Percentiles rank a stretch among this genome's conserved stretches.
Conservation (phyloP, 352 stramenopile species). For the Blastocystis sp. region DNA sequence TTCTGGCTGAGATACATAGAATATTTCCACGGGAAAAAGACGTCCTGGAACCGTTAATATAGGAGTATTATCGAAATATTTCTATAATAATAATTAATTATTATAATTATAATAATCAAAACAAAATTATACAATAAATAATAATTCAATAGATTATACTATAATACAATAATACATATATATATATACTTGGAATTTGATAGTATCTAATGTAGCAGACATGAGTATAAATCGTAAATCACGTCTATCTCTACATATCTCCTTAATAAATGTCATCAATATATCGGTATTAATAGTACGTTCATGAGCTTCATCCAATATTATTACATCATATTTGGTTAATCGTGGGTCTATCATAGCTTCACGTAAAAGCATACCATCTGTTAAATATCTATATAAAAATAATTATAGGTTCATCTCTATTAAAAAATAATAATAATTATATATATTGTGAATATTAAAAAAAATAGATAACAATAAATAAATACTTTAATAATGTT, state of each 20-base stretch:
- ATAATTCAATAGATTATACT: conserved; percentile 41
- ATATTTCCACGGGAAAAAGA: conserved; percentile 89
- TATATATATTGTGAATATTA: no score
- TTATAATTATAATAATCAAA: no score
- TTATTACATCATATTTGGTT: conserved; percentile 76
- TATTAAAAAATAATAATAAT: no score
- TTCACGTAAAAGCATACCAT: conserved; percentile 90
- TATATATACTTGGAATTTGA: conserved; percentile 83
- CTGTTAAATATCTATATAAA: conserved; percentile 53
- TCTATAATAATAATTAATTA: conserved; percentile 46
- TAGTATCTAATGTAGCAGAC: conserved; percentile 85
- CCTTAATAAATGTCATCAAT: conserved; percentile 86
- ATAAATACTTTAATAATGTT: conserved; percentile 54
- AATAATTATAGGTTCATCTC: no score
- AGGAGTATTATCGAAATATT: conserved; percentile 76
- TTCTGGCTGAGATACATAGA: conserved; percentile 94
- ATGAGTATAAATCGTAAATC: conserved; percentile 96
- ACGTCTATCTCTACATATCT: conserved; percentile 69
- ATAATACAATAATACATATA: no score
- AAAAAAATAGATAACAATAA: no score
- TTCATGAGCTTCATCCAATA: conserved; percentile 91
- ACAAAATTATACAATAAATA: no score
- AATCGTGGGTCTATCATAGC: conserved; percentile 81
- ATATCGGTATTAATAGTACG: conserved; percentile 85
- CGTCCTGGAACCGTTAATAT: conserved; percentile 77